A percentile compares a stretch with the other conserved stretches of the same genome.
Conservation (phyloP, 495 filamentous ascomycete genomes). For the Platismatia glauca region DNA sequence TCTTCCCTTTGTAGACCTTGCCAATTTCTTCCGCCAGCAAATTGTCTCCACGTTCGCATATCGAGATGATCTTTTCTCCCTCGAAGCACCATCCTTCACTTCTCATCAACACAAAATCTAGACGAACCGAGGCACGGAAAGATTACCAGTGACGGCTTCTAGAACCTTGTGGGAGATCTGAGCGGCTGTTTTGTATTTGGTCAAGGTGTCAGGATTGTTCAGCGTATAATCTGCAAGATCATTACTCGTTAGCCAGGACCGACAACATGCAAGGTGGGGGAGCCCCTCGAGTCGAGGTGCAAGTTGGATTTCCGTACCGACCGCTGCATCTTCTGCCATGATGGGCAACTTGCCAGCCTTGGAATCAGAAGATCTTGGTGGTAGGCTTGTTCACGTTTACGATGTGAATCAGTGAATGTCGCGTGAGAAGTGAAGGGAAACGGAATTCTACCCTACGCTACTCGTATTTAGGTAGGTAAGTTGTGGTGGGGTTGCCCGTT, state of each 20-base stretch:
- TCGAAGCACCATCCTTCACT: slow-evolving; percentile 62
- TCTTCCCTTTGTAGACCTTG: slow-evolving; percentile 98
- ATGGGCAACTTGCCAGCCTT: not conserved
- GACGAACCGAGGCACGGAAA: not conserved
- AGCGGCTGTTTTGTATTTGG: slow-evolving; percentile 96
- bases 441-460: no score
- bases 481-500: no score
- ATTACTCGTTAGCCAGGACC: not conserved
- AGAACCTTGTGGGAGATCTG: slow-evolving; percentile 92
- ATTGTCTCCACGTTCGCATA: slow-evolving; percentile 94
- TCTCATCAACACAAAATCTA: slow-evolving; percentile 23
- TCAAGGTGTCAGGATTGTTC: slow-evolving; percentile 93
- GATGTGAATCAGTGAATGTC: not conserved
- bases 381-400: not conserved
- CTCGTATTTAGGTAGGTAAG: no score
- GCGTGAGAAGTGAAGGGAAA: slow-evolving; percentile 7
- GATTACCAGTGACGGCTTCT: slow-evolving; percentile 61
- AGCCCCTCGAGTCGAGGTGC: not conserved
- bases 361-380: not conserved
- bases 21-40: slow-evolving; percentile 83
- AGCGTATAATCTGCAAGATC: slow-evolving; percentile 70
- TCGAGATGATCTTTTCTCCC: slow-evolving; percentile 79
- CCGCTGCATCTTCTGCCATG: slow-evolving; percentile 23
- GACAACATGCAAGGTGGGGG: not conserved
- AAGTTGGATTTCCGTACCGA: slow-evolving; percentile 12